Percentiles rank a stretch among this genome's conserved stretches.
phyloP scores from a whole-genome alignment of 805 yeast genomes.

The Sugiyamaella marilandica region DNA sequence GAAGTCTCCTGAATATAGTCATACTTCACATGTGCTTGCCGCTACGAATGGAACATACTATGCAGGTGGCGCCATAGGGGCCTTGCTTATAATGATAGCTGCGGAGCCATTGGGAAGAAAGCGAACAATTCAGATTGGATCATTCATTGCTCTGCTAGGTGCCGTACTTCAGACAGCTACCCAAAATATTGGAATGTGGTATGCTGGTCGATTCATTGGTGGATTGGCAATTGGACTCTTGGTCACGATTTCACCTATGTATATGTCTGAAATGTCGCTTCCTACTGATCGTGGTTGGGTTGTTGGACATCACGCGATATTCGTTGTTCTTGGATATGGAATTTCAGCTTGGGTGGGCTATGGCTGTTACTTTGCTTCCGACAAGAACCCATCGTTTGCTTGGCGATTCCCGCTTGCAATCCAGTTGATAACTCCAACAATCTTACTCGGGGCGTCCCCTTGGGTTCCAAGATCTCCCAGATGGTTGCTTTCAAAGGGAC shows the following conservation, averaged over 20 bases:
- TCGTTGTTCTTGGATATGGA: slow-evolving; percentile 2
- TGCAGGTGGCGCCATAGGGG: slow-evolving; percentile 2
- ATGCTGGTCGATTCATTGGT: background rate
- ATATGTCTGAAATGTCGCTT: slow-evolving; percentile 1
- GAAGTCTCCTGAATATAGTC: background rate
- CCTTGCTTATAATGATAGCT: background rate
- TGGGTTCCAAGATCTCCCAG: slow-evolving; percentile 8
- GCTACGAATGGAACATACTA: slow-evolving; percentile 5
- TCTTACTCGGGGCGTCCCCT: slow-evolving; percentile 1
- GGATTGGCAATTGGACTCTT: background rate
- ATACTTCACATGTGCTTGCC: slow-evolving; percentile 7
- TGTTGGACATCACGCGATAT: background rate
- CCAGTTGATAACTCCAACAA: slow-evolving; percentile 1
- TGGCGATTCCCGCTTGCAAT: slow-evolving; percentile 2
- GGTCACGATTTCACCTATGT: background rate
- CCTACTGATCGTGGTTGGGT: background rate
- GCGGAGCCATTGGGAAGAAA: slow-evolving; percentile 56
- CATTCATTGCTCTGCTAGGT: slow-evolving; percentile 52
- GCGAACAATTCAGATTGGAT: slow-evolving; percentile 51
- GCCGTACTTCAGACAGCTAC: slow-evolving; percentile 43
- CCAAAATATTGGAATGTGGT: slow-evolving; percentile 49
- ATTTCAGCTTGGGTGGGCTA: background rate
- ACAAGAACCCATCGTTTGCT: background rate
- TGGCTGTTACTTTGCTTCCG: background rate
- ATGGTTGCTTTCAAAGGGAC: slow-evolving; percentile 8